Evolutionary conservation across 164 flowering plant species (phyloP).

Genomic region (Platanus orientalis): DNA sequence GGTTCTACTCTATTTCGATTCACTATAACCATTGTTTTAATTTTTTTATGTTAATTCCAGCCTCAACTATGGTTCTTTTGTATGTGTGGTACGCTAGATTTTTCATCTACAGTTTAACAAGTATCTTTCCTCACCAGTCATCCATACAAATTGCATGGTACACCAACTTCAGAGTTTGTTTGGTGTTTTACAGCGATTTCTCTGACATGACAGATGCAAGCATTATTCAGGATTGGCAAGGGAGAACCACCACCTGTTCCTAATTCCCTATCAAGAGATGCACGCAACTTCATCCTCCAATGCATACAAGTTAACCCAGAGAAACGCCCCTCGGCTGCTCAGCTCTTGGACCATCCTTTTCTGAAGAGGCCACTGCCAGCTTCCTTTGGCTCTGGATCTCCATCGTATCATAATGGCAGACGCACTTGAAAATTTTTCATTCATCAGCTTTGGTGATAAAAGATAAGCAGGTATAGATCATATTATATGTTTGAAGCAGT

Average conservation of each 20-base stretch:
- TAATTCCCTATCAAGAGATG: constrained; percentile 55
- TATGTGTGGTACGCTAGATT: background rate
- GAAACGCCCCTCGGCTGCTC: constrained; percentile 67
- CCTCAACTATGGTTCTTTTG: background rate
- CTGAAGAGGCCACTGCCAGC: constrained; percentile 42
- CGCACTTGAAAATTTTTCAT: constrained; percentile 11
- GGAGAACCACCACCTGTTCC: constrained; percentile 70
- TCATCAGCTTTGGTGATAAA: no score
- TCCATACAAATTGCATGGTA: background rate
- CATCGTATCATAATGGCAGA: constrained; percentile 17
- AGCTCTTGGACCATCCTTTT: constrained; percentile 78
- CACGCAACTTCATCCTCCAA: constrained; percentile 56
- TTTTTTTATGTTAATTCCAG: background rate
- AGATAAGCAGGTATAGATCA: constrained; percentile 19
- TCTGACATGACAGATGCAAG: constrained; percentile 50
- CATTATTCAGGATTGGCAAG: constrained; percentile 68
- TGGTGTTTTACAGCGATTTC: background rate
- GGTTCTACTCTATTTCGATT: no score
- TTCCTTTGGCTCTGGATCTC: constrained; percentile 38
- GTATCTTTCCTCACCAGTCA: background rate
- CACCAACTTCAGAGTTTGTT: no score
- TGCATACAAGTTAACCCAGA: constrained; percentile 67
- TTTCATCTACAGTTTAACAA: background rate
- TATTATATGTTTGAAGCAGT: background rate
- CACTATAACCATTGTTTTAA: background rate